Percentiles rank a stretch among this genome's conserved stretches.
Conservation (phyloP, 2,329 filamentous ascomycete genomes). For the Leptographium radiaticola region DNA sequence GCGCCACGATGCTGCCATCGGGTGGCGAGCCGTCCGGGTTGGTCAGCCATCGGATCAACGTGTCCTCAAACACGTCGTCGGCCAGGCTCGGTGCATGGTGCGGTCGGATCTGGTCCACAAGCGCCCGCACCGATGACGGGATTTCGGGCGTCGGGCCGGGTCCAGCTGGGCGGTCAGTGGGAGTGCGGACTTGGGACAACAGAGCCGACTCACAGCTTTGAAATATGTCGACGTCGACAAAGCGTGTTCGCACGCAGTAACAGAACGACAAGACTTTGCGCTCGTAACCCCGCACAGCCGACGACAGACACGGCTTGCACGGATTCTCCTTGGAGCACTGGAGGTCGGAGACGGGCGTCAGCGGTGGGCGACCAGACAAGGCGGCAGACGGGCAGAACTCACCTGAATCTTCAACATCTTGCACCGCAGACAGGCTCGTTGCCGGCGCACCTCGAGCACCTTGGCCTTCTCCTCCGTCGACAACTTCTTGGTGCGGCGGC, state of each 20-base stretch:
- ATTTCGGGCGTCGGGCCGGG: constrained; percentile 3
- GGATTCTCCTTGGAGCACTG: constrained; percentile 17
- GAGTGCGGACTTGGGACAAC: neutral
- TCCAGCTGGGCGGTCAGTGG: constrained; percentile 1
- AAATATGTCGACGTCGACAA: constrained; percentile 18
- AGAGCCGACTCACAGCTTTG: constrained; percentile 3
- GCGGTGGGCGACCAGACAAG: neutral
- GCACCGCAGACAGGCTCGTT: constrained; percentile 17
- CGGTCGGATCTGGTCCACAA: constrained; percentile 9
- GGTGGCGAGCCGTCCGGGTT: constrained; percentile 14
- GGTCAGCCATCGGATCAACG: constrained; percentile 16
- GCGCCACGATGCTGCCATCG: constrained; percentile 16
- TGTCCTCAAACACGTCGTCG: constrained; percentile 13
- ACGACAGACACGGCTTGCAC: constrained; percentile 16
- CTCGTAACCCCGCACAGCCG: constrained; percentile 15
- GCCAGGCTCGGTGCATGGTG: constrained; percentile 1
- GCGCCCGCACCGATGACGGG: constrained; percentile 5
- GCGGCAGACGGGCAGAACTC: neutral
- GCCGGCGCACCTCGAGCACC: constrained; percentile 14
- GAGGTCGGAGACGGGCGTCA: neutral
- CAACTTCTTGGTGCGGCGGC: constrained; percentile 12
- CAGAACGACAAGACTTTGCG: constrained; percentile 17
- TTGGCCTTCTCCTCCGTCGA: constrained; percentile 14
- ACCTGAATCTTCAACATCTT: constrained; percentile 19
- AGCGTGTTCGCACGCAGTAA: constrained; percentile 18